Base-by-base conservation (phyloP, 2,329 filamentous ascomycete species). In the Ophiostoma triangulosporum region DNA sequence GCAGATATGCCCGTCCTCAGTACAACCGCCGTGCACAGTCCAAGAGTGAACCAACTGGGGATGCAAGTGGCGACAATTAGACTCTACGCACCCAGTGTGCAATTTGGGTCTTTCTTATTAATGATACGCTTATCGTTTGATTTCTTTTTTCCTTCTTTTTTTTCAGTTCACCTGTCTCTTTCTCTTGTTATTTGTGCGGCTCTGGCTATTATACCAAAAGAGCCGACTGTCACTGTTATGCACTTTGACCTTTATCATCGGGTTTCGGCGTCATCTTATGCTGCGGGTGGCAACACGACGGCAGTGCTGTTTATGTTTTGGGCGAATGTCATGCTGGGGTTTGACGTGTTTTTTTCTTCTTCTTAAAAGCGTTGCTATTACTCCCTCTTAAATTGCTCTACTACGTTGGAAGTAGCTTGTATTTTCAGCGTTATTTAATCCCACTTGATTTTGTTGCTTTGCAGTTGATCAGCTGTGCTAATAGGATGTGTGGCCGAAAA, bases 21-120 rank as follows among this genome's bases (percentile, higher is more conserved):
- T 73, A 74, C 55, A 72, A 68, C 48, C 66, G 71, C n/a, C 66
- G 71, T 35, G 64, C 70, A 22, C 69, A 74, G 56, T 74, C 71
- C 48, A 74, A 70, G 60, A 75, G 73, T 57, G 72, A 75, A 59
- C 58, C 58, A 9, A 22, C 51, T 12, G 27, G 31, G 33, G 48
- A 36, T 11, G 33, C 38, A 6, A 20, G 31, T 29, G n/a, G 38
- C 15, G 22, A 27, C 9, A 33, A 35, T 26, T 46, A 46, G 43
- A 15, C 26, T 6, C 22, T 9, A n/a, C 7, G 22, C 48, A 27
- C 22, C 4, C 24, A 29, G 7, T n/a, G 6, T 20, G 24, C 26
- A 46, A 5, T 12, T 22, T 12, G 8, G 7, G 8, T 22, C 11
- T 45, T 45, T 20, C 24, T 32, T 15, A n/a, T 20, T 22, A 3